These are phyloP conservation scores for Aspergillus thermomutatus DNA, from an alignment of 2,329 filamentous ascomycete species.

Conservation along the genomic window DNA sequence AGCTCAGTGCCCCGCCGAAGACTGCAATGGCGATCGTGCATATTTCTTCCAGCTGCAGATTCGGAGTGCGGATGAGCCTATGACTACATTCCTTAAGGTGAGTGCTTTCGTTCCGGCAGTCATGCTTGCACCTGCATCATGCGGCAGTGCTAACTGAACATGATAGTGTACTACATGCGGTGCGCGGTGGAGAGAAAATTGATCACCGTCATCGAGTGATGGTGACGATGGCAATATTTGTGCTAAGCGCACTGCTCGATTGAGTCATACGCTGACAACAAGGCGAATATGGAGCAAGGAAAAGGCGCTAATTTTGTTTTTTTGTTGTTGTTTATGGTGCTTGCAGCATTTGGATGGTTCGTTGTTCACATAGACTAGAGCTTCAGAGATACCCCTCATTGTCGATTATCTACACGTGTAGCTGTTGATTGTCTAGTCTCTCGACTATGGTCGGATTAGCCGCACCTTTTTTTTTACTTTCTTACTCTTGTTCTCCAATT, in stretches of 20 bases:
- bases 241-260: background rate
- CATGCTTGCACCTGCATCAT: background rate
- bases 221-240: background rate
- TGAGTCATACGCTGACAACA: background rate
- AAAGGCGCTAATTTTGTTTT: constrained; percentile 2
- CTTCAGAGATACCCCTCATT: background rate
- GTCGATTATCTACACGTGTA: background rate
- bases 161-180: constrained; percentile 45
- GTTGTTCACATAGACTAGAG: background rate
- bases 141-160: constrained; percentile 17
- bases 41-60: constrained; percentile 98
- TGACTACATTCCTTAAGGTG: constrained; percentile 94
- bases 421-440: background rate
- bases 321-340: background rate
- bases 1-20: constrained; percentile 78
- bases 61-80: constrained; percentile 94
- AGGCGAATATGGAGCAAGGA: constrained; percentile 7
- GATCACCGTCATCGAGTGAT: constrained; percentile 12
- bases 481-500: constrained; percentile 6
- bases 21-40: constrained; percentile 77
- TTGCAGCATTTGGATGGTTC: background rate
- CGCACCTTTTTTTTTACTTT: constrained; percentile 5
- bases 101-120: constrained; percentile 14
- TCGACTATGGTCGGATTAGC: background rate
- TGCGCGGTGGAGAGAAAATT: constrained; percentile 50